Conservation (phyloP, 2,329 filamentous ascomycete species). For the Bimuria novae-zelandiae region DNA sequence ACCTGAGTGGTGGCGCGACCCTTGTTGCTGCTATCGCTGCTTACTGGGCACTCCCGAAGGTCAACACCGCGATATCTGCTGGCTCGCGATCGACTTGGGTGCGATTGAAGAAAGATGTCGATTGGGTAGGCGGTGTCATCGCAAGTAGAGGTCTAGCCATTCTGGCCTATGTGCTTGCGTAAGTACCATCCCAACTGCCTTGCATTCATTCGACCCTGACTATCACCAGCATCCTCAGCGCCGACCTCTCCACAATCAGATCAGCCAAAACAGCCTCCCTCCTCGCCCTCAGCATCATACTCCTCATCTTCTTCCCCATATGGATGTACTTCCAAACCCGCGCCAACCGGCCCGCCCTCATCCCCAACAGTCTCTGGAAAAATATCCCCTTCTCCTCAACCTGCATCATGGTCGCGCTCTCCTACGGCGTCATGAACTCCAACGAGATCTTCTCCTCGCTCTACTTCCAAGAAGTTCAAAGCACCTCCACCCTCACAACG, state of each 20-base stretch:
- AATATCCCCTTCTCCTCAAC: constrained; percentile 60
- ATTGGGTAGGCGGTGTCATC: constrained; percentile 36
- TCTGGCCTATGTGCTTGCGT: constrained; percentile 20
- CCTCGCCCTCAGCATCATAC: constrained; percentile 27
- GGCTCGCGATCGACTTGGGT: neutral
- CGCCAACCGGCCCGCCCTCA: constrained; percentile 25
- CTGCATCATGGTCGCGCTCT: constrained; percentile 53
- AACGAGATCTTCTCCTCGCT: constrained; percentile 49
- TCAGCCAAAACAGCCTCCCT: constrained; percentile 27
- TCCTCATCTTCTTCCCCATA: constrained; percentile 32
- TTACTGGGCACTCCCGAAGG: constrained; percentile 21
- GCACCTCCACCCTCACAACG: constrained; percentile 35
- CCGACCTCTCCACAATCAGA: constrained; percentile 27
- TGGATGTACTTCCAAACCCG: constrained; percentile 38
- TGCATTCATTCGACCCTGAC: constrained; percentile 38
- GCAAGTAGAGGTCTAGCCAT: constrained; percentile 29
- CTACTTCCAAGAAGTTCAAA: constrained; percentile 52
- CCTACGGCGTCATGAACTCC: constrained; percentile 43
- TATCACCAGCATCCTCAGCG: constrained; percentile 35
- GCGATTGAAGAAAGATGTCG: constrained; percentile 25
- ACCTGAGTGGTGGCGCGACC: neutral
- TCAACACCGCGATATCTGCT: neutral
- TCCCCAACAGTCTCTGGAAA: constrained; percentile 55
- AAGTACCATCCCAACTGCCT: neutral
- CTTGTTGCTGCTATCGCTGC: constrained; percentile 45